Conservation (phyloP, 129 eudicot genomes). For the Lactuca saligna region DNA sequence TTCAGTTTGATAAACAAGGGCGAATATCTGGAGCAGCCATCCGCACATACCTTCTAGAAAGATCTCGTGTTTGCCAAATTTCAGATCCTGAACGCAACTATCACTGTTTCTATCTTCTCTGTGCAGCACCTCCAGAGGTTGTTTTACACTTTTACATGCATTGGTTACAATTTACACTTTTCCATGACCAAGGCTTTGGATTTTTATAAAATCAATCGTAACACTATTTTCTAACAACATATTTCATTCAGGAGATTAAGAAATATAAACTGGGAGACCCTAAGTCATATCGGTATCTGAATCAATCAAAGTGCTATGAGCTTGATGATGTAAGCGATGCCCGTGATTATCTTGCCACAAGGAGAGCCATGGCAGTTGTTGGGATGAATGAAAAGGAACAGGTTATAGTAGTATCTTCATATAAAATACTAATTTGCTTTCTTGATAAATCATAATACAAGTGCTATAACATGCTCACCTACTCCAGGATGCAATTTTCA, state of each 20-base stretch:
- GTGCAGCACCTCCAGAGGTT: conserved; percentile 96
- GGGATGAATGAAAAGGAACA: conserved; percentile 89
- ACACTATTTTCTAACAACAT: conserved; percentile 20
- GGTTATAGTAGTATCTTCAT: conserved; percentile 45
- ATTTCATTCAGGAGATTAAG: conserved; percentile 62
- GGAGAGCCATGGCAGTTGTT: conserved; percentile 96
- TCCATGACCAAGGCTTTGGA: conserved; percentile 3
- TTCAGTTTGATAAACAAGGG: conserved; percentile 89
- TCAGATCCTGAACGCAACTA: conserved; percentile 98
- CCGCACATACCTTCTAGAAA: conserved; percentile 91
- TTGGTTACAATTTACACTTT: background rate
- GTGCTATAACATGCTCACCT: conserved; percentile 35
- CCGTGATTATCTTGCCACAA: conserved; percentile 88
- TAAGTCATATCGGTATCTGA: conserved; percentile 78
- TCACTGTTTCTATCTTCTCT: conserved; percentile 94
- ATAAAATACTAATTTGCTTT: background rate
- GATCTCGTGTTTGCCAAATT: conserved; percentile 97
- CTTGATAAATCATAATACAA: background rate
- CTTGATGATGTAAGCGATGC: conserved; percentile 85
- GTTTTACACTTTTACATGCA: conserved; percentile 4
- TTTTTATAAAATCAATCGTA: conserved; percentile 19
- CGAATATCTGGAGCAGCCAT: conserved; percentile 98
- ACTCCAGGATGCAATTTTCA: conserved; percentile 92
- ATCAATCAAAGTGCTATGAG: conserved; percentile 78
- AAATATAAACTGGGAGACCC: conserved; percentile 87